Percentiles rank a stretch among this genome's conserved stretches.
Conservation (phyloP, 257 asterid species). For the Nicotiana attenuata region DNA sequence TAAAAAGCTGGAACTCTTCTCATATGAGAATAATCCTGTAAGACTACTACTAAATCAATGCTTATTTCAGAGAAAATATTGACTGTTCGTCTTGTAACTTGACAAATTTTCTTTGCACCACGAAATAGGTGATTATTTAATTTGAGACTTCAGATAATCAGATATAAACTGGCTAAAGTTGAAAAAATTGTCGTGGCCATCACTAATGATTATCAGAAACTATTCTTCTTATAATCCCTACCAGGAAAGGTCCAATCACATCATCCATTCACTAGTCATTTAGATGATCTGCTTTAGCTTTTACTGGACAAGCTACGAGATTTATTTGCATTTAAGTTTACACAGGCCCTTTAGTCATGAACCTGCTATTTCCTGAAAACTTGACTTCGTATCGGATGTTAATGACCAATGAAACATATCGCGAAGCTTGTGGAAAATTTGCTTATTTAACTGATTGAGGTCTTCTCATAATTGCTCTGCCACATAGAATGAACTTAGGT, state of each 20-base stretch:
- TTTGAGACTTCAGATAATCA: neutral
- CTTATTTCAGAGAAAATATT: neutral
- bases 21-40: slow-evolving; percentile 72
- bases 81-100: neutral
- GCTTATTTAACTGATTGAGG: too few species aligned
- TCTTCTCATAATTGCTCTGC: neutral
- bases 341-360: neutral
- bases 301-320: neutral
- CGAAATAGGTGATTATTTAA: neutral
- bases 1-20: slow-evolving; percentile 59
- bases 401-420: neutral
- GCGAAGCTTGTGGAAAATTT: neutral
- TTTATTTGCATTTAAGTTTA: neutral
- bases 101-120: neutral
- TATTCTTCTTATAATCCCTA: too few species aligned
- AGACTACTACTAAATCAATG: slow-evolving; percentile 14
- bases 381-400: too few species aligned
- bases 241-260: too few species aligned
- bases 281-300: neutral
- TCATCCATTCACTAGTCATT: neutral
- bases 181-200: neutral
- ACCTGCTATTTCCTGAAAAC: neutral
- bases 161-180: neutral
- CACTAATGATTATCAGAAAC: neutral
- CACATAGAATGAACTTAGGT: neutral